A percentile compares a stretch with the other conserved stretches of the same genome.
These are phyloP conservation scores for Dendrostoma leiphaemia DNA, from an alignment of 2,329 filamentous ascomycete species.

Conservation along the genomic window DNA sequence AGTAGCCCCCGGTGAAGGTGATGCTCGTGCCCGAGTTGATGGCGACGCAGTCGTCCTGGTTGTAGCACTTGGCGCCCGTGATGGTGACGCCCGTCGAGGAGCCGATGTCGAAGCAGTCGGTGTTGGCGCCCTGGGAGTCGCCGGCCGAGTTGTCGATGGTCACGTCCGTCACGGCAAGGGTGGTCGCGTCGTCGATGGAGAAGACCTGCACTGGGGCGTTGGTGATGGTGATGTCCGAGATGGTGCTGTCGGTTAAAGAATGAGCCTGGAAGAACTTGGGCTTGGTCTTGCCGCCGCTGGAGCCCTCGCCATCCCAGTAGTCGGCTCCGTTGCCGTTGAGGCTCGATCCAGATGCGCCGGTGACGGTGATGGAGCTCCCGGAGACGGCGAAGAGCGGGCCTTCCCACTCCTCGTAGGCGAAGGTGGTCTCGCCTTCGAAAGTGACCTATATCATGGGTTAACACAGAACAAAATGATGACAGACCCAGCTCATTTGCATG, in stretches of 20 bases:
- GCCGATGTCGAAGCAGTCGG: constrained; percentile 52
- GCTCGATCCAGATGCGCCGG: constrained; percentile 47
- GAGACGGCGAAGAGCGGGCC: constrained; percentile 62
- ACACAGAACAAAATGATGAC: neutral
- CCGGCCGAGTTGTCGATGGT: constrained; percentile 59
- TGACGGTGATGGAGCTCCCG: constrained; percentile 53
- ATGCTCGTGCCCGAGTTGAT: constrained; percentile 51
- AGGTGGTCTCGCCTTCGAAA: constrained; percentile 64
- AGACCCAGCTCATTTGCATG: no score
- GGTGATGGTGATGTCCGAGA: constrained; percentile 47
- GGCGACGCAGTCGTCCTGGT: constrained; percentile 59
- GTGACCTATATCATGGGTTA: constrained; percentile 39
- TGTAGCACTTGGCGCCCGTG: constrained; percentile 48
- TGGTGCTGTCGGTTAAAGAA: constrained; percentile 45
- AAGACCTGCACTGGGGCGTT: constrained; percentile 55
- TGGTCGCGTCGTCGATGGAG: constrained; percentile 39
- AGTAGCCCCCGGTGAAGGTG: constrained; percentile 38
- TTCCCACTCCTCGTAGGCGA: constrained; percentile 62
- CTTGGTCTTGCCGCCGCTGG: constrained; percentile 59
- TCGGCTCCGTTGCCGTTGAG: constrained; percentile 55
- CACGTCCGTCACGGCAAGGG: constrained; percentile 46
- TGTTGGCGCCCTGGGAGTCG: constrained; percentile 43
- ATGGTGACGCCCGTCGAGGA: constrained; percentile 47
- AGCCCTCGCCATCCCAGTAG: constrained; percentile 61
- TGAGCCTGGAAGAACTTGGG: constrained; percentile 60